Evolutionary conservation across 2,329 filamentous ascomycete genomes (phyloP).

Genomic region (Leptographium radiaticola): DNA sequence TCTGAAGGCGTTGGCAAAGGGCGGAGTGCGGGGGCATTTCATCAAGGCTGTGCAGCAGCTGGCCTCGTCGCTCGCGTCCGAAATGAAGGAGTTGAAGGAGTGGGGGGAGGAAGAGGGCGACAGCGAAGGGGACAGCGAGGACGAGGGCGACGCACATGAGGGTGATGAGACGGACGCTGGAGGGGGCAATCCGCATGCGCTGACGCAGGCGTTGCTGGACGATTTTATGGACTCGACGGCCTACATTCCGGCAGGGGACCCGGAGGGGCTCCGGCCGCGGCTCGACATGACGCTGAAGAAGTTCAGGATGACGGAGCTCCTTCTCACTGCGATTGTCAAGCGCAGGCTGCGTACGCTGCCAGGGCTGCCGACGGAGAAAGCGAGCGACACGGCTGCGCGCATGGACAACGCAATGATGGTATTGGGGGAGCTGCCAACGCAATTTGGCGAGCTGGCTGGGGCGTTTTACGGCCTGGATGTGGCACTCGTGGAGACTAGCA

Average conservation of each 20-base stretch:
- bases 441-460: conserved; percentile 56
- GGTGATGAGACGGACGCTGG: too few relatives aligned
- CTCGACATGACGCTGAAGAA: conserved; percentile 52
- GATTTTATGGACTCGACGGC: conserved; percentile 51
- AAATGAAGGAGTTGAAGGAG: conserved; percentile 73
- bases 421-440: conserved; percentile 49
- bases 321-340: conserved; percentile 60
- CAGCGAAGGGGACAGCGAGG: conserved; percentile 27
- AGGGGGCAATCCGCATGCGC: conserved; percentile 17
- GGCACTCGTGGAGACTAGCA: conserved; percentile 40
- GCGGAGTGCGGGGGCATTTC: conserved; percentile 59
- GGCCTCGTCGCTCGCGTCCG: conserved; percentile 64
- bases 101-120: conserved; percentile 65
- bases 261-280: conserved; percentile 48
- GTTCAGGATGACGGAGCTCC: conserved; percentile 51
- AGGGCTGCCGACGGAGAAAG: conserved; percentile 19
- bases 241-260: conserved; percentile 51
- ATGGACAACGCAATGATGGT: conserved; percentile 43
- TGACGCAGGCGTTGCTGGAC: conserved; percentile 49
- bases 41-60: conserved; percentile 61
- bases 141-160: conserved; percentile 29
- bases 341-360: conserved; percentile 51
- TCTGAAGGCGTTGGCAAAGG: conserved; percentile 46
- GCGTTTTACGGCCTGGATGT: conserved; percentile 60
- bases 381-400: conserved; percentile 21